Evolutionary conservation across 2,329 filamentous ascomycete species (phyloP), one percentile per base, ranked within the genome.

Genomic region (Fusarium beomiforme): DNA sequence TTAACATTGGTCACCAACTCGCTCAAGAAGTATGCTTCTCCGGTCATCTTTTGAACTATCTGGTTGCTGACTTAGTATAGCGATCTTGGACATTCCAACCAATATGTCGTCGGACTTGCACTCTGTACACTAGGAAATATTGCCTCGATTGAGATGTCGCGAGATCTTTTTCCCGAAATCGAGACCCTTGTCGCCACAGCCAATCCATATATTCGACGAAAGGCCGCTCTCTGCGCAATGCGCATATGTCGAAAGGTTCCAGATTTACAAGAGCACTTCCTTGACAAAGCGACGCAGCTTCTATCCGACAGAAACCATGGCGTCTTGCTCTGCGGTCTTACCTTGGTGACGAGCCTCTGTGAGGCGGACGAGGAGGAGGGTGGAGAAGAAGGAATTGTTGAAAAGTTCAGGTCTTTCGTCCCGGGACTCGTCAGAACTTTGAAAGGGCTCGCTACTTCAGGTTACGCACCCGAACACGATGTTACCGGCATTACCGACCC

Each of bases 221-320:
- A 99, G 85, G 96, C 96, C 21, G 96, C 96, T 7, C 88, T 99
- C n/a, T 99, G 96, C 83, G 96, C 96, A 54, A 99, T 99, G 96
- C 90, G 95, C 73, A 98, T 99, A 86, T 98, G 95, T 84, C 92
- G 94, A 76, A 99, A 99, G 82, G 96, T 99, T 14, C 96, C 97
- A 9, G 96, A 99, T 80, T 84, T 99, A 58, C 94, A 97, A 81
- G 97, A 99, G 81, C 95, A 99, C 82, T 99, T 99, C 78, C 80
- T 98, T 63, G 96, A 99, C 67, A 98, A 98, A 81, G 93, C 95
- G 19, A 92, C 96, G 68, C 87, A 93, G 31, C 86, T 99, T 13
- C 85, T 99, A 24, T 92, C 94, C 29, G 96, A 99, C 81, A 88
- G 96, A 68, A 99, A 99, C 82, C 96, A 99, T 75, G 97, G 96